Evolutionary conservation across 2,329 filamentous ascomycete species (phyloP).

Genomic region (Pleurostoma richardsiae): DNA sequence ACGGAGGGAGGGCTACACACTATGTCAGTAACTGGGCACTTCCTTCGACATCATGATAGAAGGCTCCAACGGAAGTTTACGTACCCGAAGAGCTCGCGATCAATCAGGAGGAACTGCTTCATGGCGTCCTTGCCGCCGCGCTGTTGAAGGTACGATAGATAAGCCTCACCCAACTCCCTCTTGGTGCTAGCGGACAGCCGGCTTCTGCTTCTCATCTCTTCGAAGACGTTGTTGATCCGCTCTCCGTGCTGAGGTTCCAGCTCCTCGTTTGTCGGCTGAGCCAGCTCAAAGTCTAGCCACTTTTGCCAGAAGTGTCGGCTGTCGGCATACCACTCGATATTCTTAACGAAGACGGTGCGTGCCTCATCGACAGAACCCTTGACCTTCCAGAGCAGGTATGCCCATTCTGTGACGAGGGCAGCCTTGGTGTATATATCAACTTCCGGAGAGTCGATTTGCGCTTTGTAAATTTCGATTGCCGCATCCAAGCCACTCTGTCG

Average conservation of each 20-base stretch:
- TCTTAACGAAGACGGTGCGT: slow-evolving; percentile 75
- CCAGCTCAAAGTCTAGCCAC: slow-evolving; percentile 84
- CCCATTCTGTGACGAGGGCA: slow-evolving; percentile 84
- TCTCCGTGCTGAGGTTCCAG: slow-evolving; percentile 61
- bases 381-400: slow-evolving; percentile 78
- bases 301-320: slow-evolving; percentile 86
- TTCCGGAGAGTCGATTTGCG: slow-evolving; percentile 68
- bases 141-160: slow-evolving; percentile 80
- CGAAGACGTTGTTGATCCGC: slow-evolving; percentile 76
- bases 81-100: slow-evolving; percentile 83
- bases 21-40: slow-evolving; percentile 4
- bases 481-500: slow-evolving; percentile 79
- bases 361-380: slow-evolving; percentile 78
- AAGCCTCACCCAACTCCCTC: slow-evolving; percentile 70
- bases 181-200: slow-evolving; percentile 62
- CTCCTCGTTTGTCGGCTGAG: slow-evolving; percentile 66
- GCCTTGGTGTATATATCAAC: slow-evolving; percentile 79
- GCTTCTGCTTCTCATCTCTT: slow-evolving; percentile 69
- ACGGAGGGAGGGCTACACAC: slow-evolving; percentile 38
- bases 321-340: slow-evolving; percentile 78
- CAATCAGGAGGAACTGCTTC: slow-evolving; percentile 77
- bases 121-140: slow-evolving; percentile 78
- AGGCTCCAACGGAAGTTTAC: slow-evolving; percentile 14
- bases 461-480: slow-evolving; percentile 77
- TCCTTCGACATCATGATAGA: not conserved